phyloP scores from a whole-genome alignment of 75 land plant species.

The Selaginella tamariscina region DNA sequence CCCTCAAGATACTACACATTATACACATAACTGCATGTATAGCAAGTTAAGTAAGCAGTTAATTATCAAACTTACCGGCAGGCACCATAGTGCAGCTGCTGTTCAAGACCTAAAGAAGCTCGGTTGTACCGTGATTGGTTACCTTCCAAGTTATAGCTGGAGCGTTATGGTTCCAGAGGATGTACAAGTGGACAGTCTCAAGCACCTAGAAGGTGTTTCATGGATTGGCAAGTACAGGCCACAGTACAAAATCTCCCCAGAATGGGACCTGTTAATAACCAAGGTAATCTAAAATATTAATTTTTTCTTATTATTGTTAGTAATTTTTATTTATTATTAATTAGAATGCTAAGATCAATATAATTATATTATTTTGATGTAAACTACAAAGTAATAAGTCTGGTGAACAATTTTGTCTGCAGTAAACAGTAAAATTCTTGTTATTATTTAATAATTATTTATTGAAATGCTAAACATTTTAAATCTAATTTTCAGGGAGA shows the following conservation, averaged over 20 bases:
- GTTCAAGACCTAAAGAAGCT: neutral
- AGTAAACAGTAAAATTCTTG: neutral
- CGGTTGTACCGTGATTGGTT: neutral
- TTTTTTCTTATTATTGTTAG: no score
- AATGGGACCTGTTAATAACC: neutral
- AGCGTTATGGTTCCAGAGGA: neutral
- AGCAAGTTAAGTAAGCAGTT: neutral
- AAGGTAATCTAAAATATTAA: no score
- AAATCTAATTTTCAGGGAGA: no score
- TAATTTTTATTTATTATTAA: neutral
- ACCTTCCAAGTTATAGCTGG: neutral
- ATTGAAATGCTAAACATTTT: no score
- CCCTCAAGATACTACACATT: no score
- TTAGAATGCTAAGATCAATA: neutral
- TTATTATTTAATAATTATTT: no score
- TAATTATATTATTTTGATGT: neutral
- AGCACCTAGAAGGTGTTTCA: neutral
- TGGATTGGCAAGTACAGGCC: conserved; percentile 10
- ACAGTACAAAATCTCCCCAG: neutral
- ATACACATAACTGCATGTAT: neutral
- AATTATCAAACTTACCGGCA: neutral
- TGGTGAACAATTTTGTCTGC: neutral
- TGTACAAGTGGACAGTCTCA: neutral
- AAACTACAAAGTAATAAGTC: neutral
- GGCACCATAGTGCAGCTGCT: neutral